phyloP scores from a whole-genome alignment of 176 grass and related monocot species.

The Zea mays region Zm-B73-REFERENCE-NAM-5.0 NC_050096.1:152855501-152856000 shows the following conservation, averaged over 20 bases:
- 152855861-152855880: slow-evolving; percentile 35
- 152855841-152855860: slow-evolving; percentile 8
- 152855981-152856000: slow-evolving; percentile 79
- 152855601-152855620: slow-evolving; percentile 24
- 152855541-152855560: not conserved
- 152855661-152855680: slow-evolving; percentile 16
- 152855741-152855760: slow-evolving; percentile 34
- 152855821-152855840: slow-evolving; percentile 39
- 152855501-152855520: too few relatives aligned
- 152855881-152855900: slow-evolving; percentile 35
- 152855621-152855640: slow-evolving; percentile 27
- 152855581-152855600: not conserved
- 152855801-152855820: slow-evolving; percentile 35
- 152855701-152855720: slow-evolving; percentile 9
- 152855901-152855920: slow-evolving; percentile 70
- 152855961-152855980: slow-evolving; percentile 74
- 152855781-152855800: slow-evolving; percentile 34
- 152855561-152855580: not conserved
- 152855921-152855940: slow-evolving; percentile 85
- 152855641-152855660: slow-evolving; percentile 11
- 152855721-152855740: slow-evolving; percentile 19
- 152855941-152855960: slow-evolving; percentile 85
- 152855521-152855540: not conserved
- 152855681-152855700: not conserved
- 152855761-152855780: slow-evolving; percentile 14